Evolutionary conservation across 2,329 filamentous ascomycete species (phyloP).

Genomic region (Myriosclerotinia scirpicola): DNA sequence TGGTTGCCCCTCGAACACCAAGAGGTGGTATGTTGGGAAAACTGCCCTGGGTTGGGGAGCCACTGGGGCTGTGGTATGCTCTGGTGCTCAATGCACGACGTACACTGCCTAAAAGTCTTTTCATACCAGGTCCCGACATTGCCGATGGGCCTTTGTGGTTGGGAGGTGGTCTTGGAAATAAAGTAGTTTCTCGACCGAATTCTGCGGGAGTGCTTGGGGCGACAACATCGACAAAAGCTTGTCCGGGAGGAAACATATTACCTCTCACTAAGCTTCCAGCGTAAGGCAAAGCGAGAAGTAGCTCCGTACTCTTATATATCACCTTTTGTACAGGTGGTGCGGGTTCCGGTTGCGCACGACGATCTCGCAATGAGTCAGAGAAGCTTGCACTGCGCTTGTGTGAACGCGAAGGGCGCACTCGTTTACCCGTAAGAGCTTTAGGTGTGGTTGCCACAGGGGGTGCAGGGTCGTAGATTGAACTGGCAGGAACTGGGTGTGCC

Average conservation of each 20-base stretch:
- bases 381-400: conserved; percentile 89
- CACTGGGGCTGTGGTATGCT: conserved; percentile 30
- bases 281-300: conserved; percentile 64
- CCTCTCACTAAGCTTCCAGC: conserved; percentile 86
- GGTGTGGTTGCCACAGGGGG: conserved; percentile 59
- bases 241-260: conserved; percentile 76
- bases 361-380: conserved; percentile 77
- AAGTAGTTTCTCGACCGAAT: conserved; percentile 53
- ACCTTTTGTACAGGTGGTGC: conserved; percentile 50
- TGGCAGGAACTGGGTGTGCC: conserved; percentile 58
- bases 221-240: conserved; percentile 73
- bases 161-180: conserved; percentile 45
- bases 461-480: conserved; percentile 48
- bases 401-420: conserved; percentile 55
- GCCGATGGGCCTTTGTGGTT: conserved; percentile 54
- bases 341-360: conserved; percentile 46
- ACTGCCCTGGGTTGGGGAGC: conserved; percentile 42
- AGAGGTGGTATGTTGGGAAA: conserved; percentile 41
- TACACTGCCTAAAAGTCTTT: conserved; percentile 81
- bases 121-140: conserved; percentile 74
- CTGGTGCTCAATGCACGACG: conserved; percentile 72
- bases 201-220: conserved; percentile 51
- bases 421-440: conserved; percentile 57
- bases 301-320: conserved; percentile 54
- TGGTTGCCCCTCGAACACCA: conserved; percentile 48